Evolutionary conservation across 116 monocot genomes (phyloP).

Genomic region (Zostera marina): DNA sequence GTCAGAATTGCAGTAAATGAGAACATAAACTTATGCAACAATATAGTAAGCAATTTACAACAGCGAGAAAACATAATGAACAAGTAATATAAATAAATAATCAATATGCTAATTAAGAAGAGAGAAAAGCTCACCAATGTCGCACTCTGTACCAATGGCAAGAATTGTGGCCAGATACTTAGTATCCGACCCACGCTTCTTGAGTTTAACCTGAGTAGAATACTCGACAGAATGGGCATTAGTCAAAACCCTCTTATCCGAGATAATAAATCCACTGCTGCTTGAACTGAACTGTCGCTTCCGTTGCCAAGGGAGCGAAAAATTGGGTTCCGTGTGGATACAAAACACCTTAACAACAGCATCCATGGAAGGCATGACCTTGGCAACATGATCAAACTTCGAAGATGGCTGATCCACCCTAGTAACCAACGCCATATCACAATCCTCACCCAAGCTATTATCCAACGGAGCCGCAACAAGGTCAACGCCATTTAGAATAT

Average conservation of each 20-base stretch:
- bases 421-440: neutral
- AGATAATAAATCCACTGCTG: slow-evolving; percentile 15
- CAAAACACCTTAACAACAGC: slow-evolving; percentile 97
- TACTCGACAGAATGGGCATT: slow-evolving; percentile 21
- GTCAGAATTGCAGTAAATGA: neutral
- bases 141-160: slow-evolving; percentile 85
- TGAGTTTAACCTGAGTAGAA: slow-evolving; percentile 42
- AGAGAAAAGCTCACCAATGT: slow-evolving; percentile 39
- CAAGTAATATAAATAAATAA: no score
- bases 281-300: slow-evolving; percentile 75
- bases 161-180: slow-evolving; percentile 83
- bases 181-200: slow-evolving; percentile 91
- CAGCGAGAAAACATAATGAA: neutral
- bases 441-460: neutral
- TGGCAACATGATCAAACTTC: slow-evolving; percentile 2
- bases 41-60: neutral
- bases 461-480: neutral
- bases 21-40: neutral
- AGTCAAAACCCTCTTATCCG: slow-evolving; percentile 11
- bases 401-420: neutral
- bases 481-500: no score
- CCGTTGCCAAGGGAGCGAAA: slow-evolving; percentile 91
- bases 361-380: slow-evolving; percentile 29
- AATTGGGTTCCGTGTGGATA: slow-evolving; percentile 91
- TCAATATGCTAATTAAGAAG: neutral